These are phyloP conservation scores for Syzygium oleosum DNA, from an alignment of 345 rosid genomes.

Conservation along the genomic window DNA sequence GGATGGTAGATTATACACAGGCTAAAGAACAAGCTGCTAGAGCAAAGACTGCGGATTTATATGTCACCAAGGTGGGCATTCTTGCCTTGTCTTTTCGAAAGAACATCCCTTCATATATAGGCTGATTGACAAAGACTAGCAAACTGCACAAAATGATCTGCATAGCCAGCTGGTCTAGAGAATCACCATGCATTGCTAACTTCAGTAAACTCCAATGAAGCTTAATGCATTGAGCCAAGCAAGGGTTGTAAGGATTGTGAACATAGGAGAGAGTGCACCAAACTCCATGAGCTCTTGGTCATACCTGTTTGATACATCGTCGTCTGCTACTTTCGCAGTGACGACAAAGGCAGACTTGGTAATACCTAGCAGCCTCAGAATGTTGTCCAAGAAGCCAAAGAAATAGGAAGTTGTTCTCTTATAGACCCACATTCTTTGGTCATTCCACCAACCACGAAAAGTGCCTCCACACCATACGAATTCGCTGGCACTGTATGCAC, in stretches of 20 bases:
- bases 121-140: conserved; percentile 24
- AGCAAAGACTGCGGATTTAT: conserved; percentile 10
- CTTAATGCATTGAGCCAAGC: conserved; percentile 30
- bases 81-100: conserved; percentile 28
- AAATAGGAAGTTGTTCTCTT: conserved; percentile 34
- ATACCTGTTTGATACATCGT: conserved; percentile 16
- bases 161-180: conserved; percentile 8
- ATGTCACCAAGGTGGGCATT: conserved; percentile 20
- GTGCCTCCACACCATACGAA: conserved; percentile 25
- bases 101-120: conserved; percentile 20
- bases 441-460: too few species aligned
- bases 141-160: conserved; percentile 21
- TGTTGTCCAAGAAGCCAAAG: conserved; percentile 20
- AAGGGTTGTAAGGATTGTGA: conserved; percentile 24
- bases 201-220: conserved; percentile 7
- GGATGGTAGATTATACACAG: not conserved
- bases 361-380: conserved; percentile 17
- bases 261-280: conserved; percentile 35
- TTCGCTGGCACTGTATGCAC: conserved; percentile 9
- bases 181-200: not conserved
- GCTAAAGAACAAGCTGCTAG: conserved; percentile 12
- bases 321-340: conserved; percentile 26
- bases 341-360: conserved; percentile 18
- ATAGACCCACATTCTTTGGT: conserved; percentile 15
- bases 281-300: conserved; percentile 23